phyloP scores from a whole-genome alignment of 441 rosid species.

The Bruguiera hainesii region DNA sequence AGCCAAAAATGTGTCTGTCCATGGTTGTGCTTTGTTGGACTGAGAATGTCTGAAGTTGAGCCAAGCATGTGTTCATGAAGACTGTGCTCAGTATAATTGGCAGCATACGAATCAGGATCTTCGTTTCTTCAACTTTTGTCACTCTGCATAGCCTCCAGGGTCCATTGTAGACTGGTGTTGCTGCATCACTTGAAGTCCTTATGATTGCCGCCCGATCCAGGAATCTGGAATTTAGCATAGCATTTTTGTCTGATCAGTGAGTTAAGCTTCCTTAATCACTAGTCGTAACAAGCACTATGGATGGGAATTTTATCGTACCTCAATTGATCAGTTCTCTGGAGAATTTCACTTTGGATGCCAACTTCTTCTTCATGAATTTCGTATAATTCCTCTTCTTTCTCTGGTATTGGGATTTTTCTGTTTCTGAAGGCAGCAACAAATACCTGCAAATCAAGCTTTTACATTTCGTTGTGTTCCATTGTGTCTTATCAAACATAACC shows the following conservation, averaged over 20 bases:
- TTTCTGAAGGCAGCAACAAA: constrained; percentile 45
- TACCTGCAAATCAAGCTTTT: constrained; percentile 30
- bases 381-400: constrained; percentile 39
- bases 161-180: constrained; percentile 24
- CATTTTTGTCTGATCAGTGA: not conserved
- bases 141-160: constrained; percentile 55
- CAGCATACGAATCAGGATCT: constrained; percentile 55
- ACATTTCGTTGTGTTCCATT: too few relatives aligned
- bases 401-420: constrained; percentile 41
- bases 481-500: too few relatives aligned
- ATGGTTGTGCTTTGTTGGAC: constrained; percentile 60
- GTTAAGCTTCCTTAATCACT: not conserved
- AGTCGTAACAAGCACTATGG: too few relatives aligned
- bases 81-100: constrained; percentile 58
- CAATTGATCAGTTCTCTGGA: constrained; percentile 49
- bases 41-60: constrained; percentile 64
- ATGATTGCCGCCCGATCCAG: constrained; percentile 56
- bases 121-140: constrained; percentile 66
- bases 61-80: constrained; percentile 64
- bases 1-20: constrained; percentile 42
- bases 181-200: constrained; percentile 11
- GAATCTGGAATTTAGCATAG: constrained; percentile 29
- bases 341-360: constrained; percentile 31
- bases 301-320: constrained; percentile 24
- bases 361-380: constrained; percentile 43